A percentile compares a stretch with the other conserved stretches of the same genome.
Conservation (phyloP, 2,329 filamentous ascomycete species). For the Aspergillus novofumigatus region DNA sequence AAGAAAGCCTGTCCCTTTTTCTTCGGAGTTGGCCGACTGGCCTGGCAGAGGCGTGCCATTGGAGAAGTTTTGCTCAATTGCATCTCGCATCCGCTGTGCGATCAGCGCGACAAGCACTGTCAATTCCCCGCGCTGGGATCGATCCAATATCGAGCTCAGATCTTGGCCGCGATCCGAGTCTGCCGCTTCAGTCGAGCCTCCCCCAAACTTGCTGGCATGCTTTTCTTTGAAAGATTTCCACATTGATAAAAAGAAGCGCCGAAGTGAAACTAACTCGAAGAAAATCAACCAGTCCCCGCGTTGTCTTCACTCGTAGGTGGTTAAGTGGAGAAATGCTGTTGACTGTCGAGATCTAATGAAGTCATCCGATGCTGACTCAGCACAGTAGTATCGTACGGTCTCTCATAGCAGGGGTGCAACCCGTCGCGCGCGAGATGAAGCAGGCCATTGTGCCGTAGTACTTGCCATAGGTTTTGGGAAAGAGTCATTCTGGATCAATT, state of each 20-base stretch:
- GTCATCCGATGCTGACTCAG: not conserved
- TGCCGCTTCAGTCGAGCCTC: conserved; percentile 19
- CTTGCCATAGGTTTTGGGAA: no score
- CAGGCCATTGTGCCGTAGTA: no score
- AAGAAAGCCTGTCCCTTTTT: conserved; percentile 22
- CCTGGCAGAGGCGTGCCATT: conserved; percentile 11
- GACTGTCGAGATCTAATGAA: not conserved
- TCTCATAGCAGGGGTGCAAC: not conserved
- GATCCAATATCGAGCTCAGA: conserved; percentile 39
- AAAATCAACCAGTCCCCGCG: not conserved
- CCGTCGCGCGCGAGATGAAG: no score
- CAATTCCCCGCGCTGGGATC: conserved; percentile 40
- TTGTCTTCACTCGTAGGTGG: not conserved
- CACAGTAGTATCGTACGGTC: not conserved
- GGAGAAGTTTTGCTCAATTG: conserved; percentile 37
- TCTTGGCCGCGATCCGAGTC: conserved; percentile 31
- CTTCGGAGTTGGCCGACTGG: conserved; percentile 16
- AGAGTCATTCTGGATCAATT: not conserved
- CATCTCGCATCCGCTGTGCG: conserved; percentile 38
- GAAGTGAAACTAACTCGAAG: not conserved
- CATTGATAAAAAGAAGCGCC: conserved; percentile 14
- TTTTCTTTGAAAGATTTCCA: conserved; percentile 33
- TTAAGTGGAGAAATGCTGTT: not conserved
- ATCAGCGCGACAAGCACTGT: conserved; percentile 39
- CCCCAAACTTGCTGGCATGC: conserved; percentile 26